phyloP scores from a whole-genome alignment of 768 basidiomycete species.

The Asterophora parasitica region DNA sequence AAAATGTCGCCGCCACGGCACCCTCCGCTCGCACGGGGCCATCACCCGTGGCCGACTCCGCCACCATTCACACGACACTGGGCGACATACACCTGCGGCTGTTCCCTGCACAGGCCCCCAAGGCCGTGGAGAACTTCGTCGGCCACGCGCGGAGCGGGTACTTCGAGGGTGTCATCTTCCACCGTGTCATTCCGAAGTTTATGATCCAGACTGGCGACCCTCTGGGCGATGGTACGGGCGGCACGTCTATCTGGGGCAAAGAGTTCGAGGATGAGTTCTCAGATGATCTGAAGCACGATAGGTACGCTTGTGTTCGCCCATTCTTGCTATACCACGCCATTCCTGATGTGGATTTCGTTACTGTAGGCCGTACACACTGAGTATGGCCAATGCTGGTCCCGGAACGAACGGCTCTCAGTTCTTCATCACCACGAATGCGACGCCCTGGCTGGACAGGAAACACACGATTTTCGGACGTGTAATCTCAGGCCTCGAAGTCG shows the following conservation, averaged over 20 bases:
- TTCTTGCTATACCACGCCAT: background rate
- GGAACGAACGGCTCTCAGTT: slow-evolving; percentile 94
- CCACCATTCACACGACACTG: slow-evolving; percentile 91
- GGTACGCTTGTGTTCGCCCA: slow-evolving; percentile 41
- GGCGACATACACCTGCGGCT: slow-evolving; percentile 89
- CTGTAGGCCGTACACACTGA: slow-evolving; percentile 84
- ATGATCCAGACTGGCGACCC: slow-evolving; percentile 98
- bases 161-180: slow-evolving; percentile 92
- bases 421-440: slow-evolving; percentile 94
- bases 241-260: slow-evolving; percentile 82
- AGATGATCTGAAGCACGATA: slow-evolving; percentile 84
- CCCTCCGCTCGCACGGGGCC: slow-evolving; percentile 47
- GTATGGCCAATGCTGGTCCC: slow-evolving; percentile 93
- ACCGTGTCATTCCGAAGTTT: slow-evolving; percentile 97
- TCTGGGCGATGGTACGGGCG: slow-evolving; percentile 91
- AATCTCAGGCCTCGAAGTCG: slow-evolving; percentile 80
- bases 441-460: slow-evolving; percentile 90
- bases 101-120: slow-evolving; percentile 91
- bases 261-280: slow-evolving; percentile 95
- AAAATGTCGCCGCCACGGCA: slow-evolving; percentile 71
- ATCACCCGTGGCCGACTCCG: slow-evolving; percentile 69
- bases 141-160: slow-evolving; percentile 86
- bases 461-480: slow-evolving; percentile 93
- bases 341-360: background rate
- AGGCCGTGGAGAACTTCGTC: slow-evolving; percentile 96